These are phyloP conservation scores for Aspergillus indologenus DNA, from an alignment of 495 filamentous ascomycete genomes.

Conservation along the genomic window DNA sequence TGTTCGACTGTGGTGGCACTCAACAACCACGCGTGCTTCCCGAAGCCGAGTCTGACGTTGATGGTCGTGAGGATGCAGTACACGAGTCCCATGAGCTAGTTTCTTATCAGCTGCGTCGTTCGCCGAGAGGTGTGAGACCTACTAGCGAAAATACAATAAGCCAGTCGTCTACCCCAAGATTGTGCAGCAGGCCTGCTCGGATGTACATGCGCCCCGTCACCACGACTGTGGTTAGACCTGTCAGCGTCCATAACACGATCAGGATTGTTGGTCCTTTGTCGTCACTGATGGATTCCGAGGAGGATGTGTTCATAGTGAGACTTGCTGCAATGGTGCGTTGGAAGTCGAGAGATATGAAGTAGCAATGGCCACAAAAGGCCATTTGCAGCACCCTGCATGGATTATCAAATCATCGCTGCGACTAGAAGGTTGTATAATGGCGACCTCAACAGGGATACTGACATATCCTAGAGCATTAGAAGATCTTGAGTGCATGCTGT, in stretches of 20 bases:
- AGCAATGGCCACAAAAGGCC: no score
- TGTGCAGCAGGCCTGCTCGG: conserved; percentile 40
- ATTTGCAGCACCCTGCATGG: no score
- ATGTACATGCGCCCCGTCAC: conserved; percentile 46
- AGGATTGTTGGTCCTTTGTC: conserved; percentile 41
- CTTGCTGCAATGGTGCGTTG: neutral
- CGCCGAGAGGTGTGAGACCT: neutral
- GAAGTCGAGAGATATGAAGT: neutral
- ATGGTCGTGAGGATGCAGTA: conserved; percentile 20
- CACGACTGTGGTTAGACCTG: conserved; percentile 29
- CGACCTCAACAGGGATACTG: no score
- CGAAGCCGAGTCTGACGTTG: conserved; percentile 28
- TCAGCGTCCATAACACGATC: conserved; percentile 40
- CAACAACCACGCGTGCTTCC: conserved; percentile 23
- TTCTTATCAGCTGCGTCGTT: neutral
- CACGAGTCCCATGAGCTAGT: conserved; percentile 22
- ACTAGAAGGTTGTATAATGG: no score
- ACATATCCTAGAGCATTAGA: no score
- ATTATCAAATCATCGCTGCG: no score
- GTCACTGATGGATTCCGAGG: conserved; percentile 8
- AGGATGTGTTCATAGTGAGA: conserved; percentile 9
- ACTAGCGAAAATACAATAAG: conserved; percentile 46
- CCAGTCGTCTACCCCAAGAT: conserved; percentile 50
- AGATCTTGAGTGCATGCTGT: no score
- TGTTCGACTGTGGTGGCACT: conserved; percentile 12